Evolutionary conservation across 352 stramenopile species (phyloP), one percentile per base, ranked within the genome.

Genomic region (Globisporangium spiculum): DNA sequence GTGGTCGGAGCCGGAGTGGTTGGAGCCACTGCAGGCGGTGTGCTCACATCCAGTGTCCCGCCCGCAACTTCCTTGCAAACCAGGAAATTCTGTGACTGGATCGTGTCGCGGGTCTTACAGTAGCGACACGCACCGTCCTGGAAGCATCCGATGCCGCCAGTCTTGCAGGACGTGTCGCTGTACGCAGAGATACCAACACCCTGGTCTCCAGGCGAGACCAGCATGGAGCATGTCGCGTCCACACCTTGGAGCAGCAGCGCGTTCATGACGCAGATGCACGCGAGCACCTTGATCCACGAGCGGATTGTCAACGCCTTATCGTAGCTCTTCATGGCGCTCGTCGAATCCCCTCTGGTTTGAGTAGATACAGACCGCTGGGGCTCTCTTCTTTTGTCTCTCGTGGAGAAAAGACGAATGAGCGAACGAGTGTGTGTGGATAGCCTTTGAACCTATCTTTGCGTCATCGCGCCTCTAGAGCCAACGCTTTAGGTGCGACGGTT

Each of bases 81-180:
- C 26, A 14, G 22, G 53, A 59, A 60, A 36, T 77, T 55, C 4
- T 24, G 20, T 2, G 71, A 71, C 26, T 75, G 61, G 6, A 48
- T 9, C 12, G 72, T 78, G 1, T 65, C 48, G 10, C 22, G 53
- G n/a, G 61, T 67, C 55, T 71, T 75, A 46, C 72, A 78, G 65
- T 69, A 78, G 20, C 72, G 72, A 24, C 72, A 76, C 36, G 36
- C 36, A 5, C 24, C 24, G 9, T 54, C 50, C 0, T 27, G 20
- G 26, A 65, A 76, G 55, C 72, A 78, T 3, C 72, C 72, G 0
- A 77, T 32, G 9, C 72, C 72, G 18, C 72, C 72, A 20, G 59
- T 55, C 5, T 26, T 54, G 60, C 72, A 77, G 10, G 46, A 48
- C 5, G 57, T 20, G 27, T 75, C 66, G 10, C 34, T 53, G 56